phyloP scores from a whole-genome alignment of 306 rosid genomes.

The cucumber (Cucumis sativus) region DNA sequence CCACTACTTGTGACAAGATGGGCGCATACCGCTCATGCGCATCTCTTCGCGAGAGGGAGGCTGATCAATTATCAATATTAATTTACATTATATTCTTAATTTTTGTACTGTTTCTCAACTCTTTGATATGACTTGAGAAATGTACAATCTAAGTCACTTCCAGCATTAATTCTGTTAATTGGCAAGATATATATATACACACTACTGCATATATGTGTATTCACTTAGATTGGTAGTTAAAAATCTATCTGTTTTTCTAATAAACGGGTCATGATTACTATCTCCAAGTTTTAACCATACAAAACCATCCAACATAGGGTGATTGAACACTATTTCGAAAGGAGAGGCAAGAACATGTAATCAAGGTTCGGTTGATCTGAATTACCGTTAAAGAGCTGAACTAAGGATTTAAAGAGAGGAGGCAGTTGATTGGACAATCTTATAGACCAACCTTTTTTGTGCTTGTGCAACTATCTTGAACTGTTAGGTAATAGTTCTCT shows the following conservation, averaged over 20 bases:
- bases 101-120: too few relatives aligned
- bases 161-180: too few relatives aligned
- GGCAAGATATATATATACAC: too few relatives aligned
- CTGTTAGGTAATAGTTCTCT: not conserved
- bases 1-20: too few relatives aligned
- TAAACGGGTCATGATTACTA: not conserved
- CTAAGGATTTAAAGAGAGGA: not conserved
- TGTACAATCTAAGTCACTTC: too few relatives aligned
- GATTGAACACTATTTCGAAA: not conserved
- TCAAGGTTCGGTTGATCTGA: not conserved
- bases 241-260: not conserved
- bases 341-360: not conserved
- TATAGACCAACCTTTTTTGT: not conserved
- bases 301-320: not conserved
- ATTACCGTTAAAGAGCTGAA: not conserved
- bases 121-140: too few relatives aligned
- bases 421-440: not conserved
- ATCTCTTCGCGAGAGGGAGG: too few relatives aligned
- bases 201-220: too few relatives aligned
- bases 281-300: not conserved
- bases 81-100: too few relatives aligned
- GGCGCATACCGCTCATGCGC: too few relatives aligned
- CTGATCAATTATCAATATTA: too few relatives aligned
- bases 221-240: too few relatives aligned
- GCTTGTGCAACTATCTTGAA: not conserved